phyloP scores from a whole-genome alignment of 2,329 filamentous ascomycete genomes.

The Ceratocystis colombiana region DNA sequence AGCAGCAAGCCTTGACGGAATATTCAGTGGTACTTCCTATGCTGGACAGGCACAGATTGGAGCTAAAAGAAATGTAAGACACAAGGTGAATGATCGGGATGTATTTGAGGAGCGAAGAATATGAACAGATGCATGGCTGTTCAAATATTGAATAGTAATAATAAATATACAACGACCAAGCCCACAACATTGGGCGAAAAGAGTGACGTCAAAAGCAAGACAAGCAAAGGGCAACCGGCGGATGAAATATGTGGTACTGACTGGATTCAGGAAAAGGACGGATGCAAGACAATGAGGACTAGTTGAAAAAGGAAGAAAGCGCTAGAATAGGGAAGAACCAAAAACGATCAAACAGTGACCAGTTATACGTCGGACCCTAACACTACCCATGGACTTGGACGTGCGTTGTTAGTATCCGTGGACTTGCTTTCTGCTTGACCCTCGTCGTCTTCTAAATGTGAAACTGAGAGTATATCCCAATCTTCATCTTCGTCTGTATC shows the following conservation, averaged over 20 bases:
- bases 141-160: conserved; percentile 7
- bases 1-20: too few relatives aligned
- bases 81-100: background rate
- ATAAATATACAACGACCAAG: background rate
- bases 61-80: background rate
- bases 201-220: background rate
- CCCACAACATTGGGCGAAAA: background rate
- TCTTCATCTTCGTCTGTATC: conserved; percentile 15
- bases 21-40: background rate
- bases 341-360: background rate
- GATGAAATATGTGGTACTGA: background rate
- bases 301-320: background rate
- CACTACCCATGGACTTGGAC: conserved; percentile 14
- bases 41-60: background rate
- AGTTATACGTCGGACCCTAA: background rate
- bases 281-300: background rate
- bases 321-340: background rate
- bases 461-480: conserved; percentile 17
- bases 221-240: background rate
- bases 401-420: background rate
- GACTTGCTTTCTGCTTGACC: background rate
- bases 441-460: background rate
- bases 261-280: conserved; percentile 17
- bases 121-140: background rate
- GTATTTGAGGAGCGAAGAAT: background rate